Evolutionary conservation across 2,329 filamentous ascomycete species (phyloP), one percentile per base, ranked within the genome.

Genomic region (Xylariaceae sp.): DNA sequence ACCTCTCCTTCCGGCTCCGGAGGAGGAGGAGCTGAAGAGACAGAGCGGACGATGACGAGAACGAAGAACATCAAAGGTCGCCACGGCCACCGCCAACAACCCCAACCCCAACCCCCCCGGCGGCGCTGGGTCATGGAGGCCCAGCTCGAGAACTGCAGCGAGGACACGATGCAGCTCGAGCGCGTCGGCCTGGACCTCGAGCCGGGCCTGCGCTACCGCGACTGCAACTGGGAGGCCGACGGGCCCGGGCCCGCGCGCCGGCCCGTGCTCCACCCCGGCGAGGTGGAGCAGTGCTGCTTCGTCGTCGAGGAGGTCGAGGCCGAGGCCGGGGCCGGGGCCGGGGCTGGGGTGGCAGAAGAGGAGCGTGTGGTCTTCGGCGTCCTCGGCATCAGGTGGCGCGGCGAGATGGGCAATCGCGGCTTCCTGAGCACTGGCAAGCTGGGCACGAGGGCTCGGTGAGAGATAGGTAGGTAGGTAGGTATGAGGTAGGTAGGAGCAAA

Each of bases 91-190:
- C 7, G 10, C 13, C 17, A 29, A 19, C 3, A 26, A 19, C 10
- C 24, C 24, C 12, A 15, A 26, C n/a, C 24, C n/a, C 7, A 13
- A 13, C n/a, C 24, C 5, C 6, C 6, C 6, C 21, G 23, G 5
- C 38, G 64, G 39, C 55, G 62, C 38, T 94, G 86, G 73, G 79
- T 86, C 11, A 68, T 98, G 31, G 92, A 98, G 59, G 92, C 90
- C 17, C 92, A 98, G 63, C 61, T 98, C 38, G 92, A 98, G 65
- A 98, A 96, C 59, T 84, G 89, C 53, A 86, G 86, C 29, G 89
- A 95, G 55, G 80, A 80, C 28, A 68, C 79, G 4, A 82, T 96
- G 44, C 76, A 84, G 52, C 70, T 98, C 32, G 85, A 94, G 59
- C 65, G 64, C 40, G 74, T 79, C 19, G 61, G 62, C 19, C 56